phyloP scores from a whole-genome alignment of 176 grass and related monocot genomes.

The Cocos nucifera region DNA sequence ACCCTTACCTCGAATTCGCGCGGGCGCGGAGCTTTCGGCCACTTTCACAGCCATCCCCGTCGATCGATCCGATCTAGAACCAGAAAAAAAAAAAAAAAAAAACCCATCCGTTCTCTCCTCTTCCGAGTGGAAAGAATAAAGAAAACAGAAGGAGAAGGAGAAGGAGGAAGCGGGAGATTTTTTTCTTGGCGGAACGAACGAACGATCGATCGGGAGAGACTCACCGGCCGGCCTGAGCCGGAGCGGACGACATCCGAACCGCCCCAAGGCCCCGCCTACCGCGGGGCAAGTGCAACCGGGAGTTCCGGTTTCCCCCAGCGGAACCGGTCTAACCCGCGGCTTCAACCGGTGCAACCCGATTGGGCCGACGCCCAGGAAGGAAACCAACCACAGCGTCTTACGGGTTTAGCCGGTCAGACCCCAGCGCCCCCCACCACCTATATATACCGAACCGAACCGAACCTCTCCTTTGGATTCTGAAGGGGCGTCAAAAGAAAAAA shows the following conservation, averaged over 20 bases:
- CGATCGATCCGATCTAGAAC: too few relatives aligned
- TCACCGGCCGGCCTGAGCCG: slow-evolving; percentile 19
- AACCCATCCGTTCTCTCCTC: too few relatives aligned
- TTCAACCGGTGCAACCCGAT: background rate
- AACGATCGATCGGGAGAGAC: background rate
- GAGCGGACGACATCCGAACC: slow-evolving; percentile 5
- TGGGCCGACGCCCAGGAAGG: background rate
- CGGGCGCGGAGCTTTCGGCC: too few relatives aligned
- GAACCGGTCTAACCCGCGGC: background rate
- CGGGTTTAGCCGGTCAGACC: slow-evolving; percentile 8
- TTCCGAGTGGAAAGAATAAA: too few relatives aligned
- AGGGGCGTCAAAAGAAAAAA: background rate
- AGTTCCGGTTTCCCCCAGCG: background rate
- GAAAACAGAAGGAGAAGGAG: too few relatives aligned
- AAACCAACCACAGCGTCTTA: background rate
- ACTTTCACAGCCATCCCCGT: too few relatives aligned
- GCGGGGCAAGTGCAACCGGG: slow-evolving; percentile 1
- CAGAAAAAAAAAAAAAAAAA: too few relatives aligned
- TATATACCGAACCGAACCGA: slow-evolving; percentile 4
- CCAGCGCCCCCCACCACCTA: background rate
- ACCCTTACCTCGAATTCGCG: too few relatives aligned
- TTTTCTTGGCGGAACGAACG: background rate
- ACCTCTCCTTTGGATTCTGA: background rate
- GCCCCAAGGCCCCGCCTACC: background rate
- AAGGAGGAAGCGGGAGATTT: background rate